Base-by-base conservation (phyloP, 1,284 basidiomycete species). In the Cryptococcus sp. region DNA sequence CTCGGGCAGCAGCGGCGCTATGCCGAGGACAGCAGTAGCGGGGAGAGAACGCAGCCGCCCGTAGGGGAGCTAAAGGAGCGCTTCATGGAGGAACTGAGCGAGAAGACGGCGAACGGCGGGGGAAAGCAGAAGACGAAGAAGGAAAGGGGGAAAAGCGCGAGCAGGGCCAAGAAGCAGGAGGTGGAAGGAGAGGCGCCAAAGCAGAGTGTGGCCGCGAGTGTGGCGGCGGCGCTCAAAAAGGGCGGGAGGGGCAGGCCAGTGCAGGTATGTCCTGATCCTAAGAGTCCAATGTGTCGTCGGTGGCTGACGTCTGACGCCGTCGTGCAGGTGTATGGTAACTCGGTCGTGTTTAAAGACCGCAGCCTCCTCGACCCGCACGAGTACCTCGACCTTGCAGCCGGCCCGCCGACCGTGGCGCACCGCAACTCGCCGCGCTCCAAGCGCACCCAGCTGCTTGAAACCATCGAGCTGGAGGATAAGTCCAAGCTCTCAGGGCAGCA, bases 1-100 rank as follows among this genome's bases (percentile, higher is more conserved):
- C 28, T 33, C 4, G 24, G 33, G n/a, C 13, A 15, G 20, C n/a
- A 20, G 37, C 35, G 48, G 23, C 23, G 33, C 9, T 50, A 50
- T 21, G 48, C 48, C 20, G 48, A 36, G 13, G 48, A 55, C 45
- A 33, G 28, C 46, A 3, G 50, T 54, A 11, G 45, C 35, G 7
- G 28, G 36, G 9, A 18, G 52, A 8, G 53, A 45, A 38, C 36
- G 62, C 61, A 60, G 9, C 63, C 63, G 1, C 62, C 57, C 1
- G 63, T 58, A 47, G 66, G 71, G 18, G 68, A 72, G 40, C 50
- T 76, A 45, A 76, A 76, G 56, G 80, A 81, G 64, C 72, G 79
- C 23, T 80, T 81, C 64, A 77, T 81, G 53, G 80, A 81, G 65
- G 73, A 78, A n/a, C 72, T 80, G 49, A 72, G 77, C 20, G 65